These are phyloP conservation scores for Saturnispora dispora DNA, from an alignment of 805 yeast genomes.

Conservation along the genomic window DNA sequence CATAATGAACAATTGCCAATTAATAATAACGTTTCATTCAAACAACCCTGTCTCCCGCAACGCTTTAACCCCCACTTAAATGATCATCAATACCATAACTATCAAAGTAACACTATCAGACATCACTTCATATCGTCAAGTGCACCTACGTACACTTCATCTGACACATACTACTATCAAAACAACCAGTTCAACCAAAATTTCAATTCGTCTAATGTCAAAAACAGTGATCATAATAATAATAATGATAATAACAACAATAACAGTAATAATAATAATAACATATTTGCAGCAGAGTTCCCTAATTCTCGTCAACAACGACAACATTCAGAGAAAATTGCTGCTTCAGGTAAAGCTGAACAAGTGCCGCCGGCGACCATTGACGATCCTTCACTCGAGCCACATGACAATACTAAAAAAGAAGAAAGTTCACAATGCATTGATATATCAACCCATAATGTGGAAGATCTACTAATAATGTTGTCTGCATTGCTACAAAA, in stretches of 20 bases:
- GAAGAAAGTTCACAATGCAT: not conserved
- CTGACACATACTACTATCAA: slow-evolving; percentile 8
- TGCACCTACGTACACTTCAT: slow-evolving; percentile 20
- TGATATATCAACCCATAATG: slow-evolving; percentile 77
- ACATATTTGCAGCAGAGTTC: not conserved
- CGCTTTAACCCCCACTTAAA: not conserved
- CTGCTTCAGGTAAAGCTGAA: not conserved
- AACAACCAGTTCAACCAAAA: not conserved
- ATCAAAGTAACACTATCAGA: slow-evolving; percentile 5
- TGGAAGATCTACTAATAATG: slow-evolving; percentile 74
- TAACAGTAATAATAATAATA: not conserved
- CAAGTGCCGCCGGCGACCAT: not conserved
- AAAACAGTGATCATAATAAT: not conserved
- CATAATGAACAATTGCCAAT: not conserved
- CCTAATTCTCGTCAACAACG: not conserved
- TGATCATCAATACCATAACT: not conserved
- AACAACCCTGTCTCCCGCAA: slow-evolving; percentile 1
- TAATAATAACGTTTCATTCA: not conserved
- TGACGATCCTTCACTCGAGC: not conserved
- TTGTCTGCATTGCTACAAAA: slow-evolving; percentile 75
- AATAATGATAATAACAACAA: slow-evolving; percentile 3
- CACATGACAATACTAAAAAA: no score
- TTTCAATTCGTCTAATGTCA: slow-evolving; percentile 8
- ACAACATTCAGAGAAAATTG: not conserved
- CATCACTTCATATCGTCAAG: slow-evolving; percentile 23